These are phyloP conservation scores for Phytopythium delawarense DNA, from an alignment of 352 stramenopile genomes.

Conservation along the genomic window DNA sequence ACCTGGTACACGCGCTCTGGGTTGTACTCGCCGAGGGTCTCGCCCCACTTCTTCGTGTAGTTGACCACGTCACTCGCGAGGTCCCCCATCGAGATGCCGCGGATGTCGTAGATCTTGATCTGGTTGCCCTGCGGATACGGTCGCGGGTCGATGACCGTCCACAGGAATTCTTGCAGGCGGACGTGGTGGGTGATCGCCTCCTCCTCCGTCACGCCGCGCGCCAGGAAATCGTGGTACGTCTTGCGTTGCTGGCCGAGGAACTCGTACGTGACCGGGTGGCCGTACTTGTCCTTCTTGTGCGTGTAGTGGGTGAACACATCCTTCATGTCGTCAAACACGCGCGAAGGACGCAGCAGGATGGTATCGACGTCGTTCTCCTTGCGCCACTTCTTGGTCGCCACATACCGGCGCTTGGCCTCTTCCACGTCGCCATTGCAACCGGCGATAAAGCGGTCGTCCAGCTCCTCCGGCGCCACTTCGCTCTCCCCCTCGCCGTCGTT, in stretches of 20 bases:
- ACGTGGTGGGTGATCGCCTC: constrained; percentile 64
- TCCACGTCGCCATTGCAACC: constrained; percentile 67
- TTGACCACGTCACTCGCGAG: constrained; percentile 61
- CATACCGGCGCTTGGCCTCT: constrained; percentile 60
- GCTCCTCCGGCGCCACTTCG: constrained; percentile 11
- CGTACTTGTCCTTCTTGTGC: constrained; percentile 65
- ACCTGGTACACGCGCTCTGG: constrained; percentile 68
- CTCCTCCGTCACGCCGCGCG: constrained; percentile 46
- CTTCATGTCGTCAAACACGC: constrained; percentile 62
- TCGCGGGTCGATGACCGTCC: constrained; percentile 58
- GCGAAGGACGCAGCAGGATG: constrained; percentile 53
- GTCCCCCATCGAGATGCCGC: constrained; percentile 72
- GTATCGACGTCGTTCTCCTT: constrained; percentile 65
- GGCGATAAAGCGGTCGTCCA: constrained; percentile 58
- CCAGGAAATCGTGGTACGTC: constrained; percentile 49
- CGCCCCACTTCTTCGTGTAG: constrained; percentile 64
- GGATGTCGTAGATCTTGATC: constrained; percentile 73
- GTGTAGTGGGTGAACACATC: constrained; percentile 51
- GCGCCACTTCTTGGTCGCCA: constrained; percentile 56
- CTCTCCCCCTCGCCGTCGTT: constrained; percentile 32
- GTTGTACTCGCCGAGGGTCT: constrained; percentile 66
- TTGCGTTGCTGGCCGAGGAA: constrained; percentile 60
- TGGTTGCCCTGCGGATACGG: constrained; percentile 56
- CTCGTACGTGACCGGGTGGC: constrained; percentile 54
- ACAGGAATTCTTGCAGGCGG: constrained; percentile 67